These are phyloP conservation scores for Malus hybrid DNA, from an alignment of 331 rosid genomes.

Conservation along the genomic window DNA sequence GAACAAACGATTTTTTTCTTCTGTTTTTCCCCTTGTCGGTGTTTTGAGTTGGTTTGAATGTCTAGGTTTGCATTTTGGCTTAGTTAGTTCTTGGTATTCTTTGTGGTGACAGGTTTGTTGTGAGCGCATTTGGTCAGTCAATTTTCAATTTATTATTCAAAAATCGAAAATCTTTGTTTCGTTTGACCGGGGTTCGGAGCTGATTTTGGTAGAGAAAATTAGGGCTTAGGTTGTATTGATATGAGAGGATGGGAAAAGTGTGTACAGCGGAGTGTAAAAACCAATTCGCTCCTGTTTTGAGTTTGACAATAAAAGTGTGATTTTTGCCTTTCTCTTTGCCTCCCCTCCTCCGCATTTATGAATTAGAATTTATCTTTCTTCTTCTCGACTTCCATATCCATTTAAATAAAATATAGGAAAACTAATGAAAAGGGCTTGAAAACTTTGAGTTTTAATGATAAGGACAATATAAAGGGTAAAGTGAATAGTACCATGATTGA, in stretches of 20 bases:
- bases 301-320: slow-evolving; percentile 48
- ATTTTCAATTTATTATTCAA: slow-evolving; percentile 30
- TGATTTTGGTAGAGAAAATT: slow-evolving; percentile 29
- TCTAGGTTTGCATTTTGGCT: slow-evolving; percentile 36
- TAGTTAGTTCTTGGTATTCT: slow-evolving; percentile 39
- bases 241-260: slow-evolving; percentile 42
- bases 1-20: background rate
- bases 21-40: background rate
- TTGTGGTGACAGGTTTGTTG: slow-evolving; percentile 46
- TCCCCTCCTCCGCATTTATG: background rate
- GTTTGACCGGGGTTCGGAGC: slow-evolving; percentile 16
- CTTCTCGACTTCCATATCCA: background rate
- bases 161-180: slow-evolving; percentile 10
- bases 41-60: slow-evolving; percentile 31
- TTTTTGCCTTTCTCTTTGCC: background rate
- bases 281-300: slow-evolving; percentile 33
- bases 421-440: too few relatives aligned
- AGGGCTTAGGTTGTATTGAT: slow-evolving; percentile 53
- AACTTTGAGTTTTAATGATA: too few relatives aligned
- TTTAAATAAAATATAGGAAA: too few relatives aligned
- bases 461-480: too few relatives aligned
- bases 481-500: too few relatives aligned
- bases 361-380: background rate
- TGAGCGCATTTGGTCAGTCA: slow-evolving; percentile 35
- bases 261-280: slow-evolving; percentile 83